Conservation (phyloP, 1,284 basidiomycete species). For the Waitea zeae region DNA sequence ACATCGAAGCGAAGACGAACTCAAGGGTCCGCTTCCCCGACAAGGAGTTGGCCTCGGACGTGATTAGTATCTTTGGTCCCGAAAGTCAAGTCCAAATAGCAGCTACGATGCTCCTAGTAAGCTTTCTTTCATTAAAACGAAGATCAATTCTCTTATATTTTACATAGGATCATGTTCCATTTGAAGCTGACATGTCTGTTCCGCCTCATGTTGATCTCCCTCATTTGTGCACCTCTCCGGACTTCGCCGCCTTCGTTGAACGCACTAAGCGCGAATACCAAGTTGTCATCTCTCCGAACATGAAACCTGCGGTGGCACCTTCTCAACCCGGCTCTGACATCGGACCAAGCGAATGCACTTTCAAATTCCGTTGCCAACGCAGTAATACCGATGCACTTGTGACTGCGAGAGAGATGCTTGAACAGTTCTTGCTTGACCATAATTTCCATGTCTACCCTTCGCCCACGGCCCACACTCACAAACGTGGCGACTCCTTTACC, state of each 20-base stretch:
- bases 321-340: conserved; percentile 21
- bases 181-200: conserved; percentile 90
- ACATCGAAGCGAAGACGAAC: conserved; percentile 94
- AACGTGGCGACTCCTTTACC: conserved; percentile 82
- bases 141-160: conserved; percentile 6
- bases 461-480: conserved; percentile 55
- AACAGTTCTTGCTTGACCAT: conserved; percentile 78
- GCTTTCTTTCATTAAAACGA: conserved; percentile 3
- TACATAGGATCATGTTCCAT: conserved; percentile 82
- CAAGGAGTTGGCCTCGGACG: conserved; percentile 84
- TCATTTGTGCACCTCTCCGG: conserved; percentile 54
- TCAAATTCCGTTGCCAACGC: conserved; percentile 91
- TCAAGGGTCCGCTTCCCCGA: conserved; percentile 90
- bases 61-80: conserved; percentile 88
- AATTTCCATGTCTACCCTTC: conserved; percentile 68
- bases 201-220: conserved; percentile 72
- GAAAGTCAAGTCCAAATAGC: conserved; percentile 96
- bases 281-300: conserved; percentile 71
- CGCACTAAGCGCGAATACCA: conserved; percentile 88
- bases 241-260: conserved; percentile 74
- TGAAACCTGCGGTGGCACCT: conserved; percentile 28
- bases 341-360: conserved; percentile 50
- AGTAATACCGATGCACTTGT: conserved; percentile 88
- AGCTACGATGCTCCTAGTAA: conserved; percentile 83
- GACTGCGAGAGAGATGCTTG: conserved; percentile 81